Base-by-base conservation (phyloP, 768 basidiomycete genomes). In the Jaapia argillacea region DNA sequence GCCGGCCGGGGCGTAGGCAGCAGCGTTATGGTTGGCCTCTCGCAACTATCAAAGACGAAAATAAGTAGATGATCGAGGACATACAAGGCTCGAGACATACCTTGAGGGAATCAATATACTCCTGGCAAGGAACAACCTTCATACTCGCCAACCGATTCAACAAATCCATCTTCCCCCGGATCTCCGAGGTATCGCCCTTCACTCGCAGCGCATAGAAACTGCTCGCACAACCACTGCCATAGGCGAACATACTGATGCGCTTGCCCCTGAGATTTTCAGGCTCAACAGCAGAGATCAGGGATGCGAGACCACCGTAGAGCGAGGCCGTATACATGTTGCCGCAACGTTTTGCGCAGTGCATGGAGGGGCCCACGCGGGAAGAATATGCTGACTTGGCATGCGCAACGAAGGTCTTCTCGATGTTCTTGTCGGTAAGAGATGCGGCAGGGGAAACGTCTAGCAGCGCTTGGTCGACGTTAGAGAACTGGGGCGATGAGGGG, bases 321-420 rank as follows among this genome's bases (percentile, higher is more conserved):
- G 90, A 93, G 12, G 85, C 96, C 10, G 96, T 94, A 74, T 99
- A 97, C 85, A 92, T 94, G 79, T 99, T 98, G 12, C 96, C 96
- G 51, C 94, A 78, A 36, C 92, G 81, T 58, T 79, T 77, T 22
- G 92, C 90, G 68, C 83, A 85, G 44, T 81, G 78, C 79, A 94
- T 92, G 21, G 71, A 74, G 5, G 90, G 86, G 50, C 78, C 78
- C 16, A 91, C 84, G 57, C 82, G 81, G 49, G 73, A 66, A 46
- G 75, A 72, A 65, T 90, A 96, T 16, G 74, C 71, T 5, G 72
- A 62, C 59, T 91, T 89, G 44, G 85, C 81, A 45, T 81, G 68
- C n/a, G 63, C 65, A 40, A 96, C 76, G 67, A 99, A 96, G 5
- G 85, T 80, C 74, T 97, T 97, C 65, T 99, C 96, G 53, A 97